Evolutionary conservation across 2,329 filamentous ascomycete species (phyloP), one percentile per base, ranked within the genome.

Genomic region (Biscogniauxia marginata): DNA sequence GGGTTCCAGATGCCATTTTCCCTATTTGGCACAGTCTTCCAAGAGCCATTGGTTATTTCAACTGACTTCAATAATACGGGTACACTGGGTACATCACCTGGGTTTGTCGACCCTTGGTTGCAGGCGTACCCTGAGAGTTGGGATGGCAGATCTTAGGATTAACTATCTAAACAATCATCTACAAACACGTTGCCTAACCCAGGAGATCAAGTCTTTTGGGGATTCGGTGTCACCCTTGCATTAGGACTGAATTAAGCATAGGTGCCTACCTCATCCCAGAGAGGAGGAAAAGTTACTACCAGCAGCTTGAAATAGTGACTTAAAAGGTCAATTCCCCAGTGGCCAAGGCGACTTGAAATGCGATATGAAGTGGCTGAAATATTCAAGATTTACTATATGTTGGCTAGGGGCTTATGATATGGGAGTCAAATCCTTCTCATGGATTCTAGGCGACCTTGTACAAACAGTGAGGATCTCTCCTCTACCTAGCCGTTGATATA

Each of bases 1-100:
- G 24, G 21, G 11, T 52, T 52, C 23, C 43, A 47, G 21, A 47
- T 52, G 43, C 50, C 50, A 9, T 52, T 52, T 22, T 46, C 30
- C 30, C 6, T 39, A 39, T 39, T 39, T 39, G 30, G 30, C 9
- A 8, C 30, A 9, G 30, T 39, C 30, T 39, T 39, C 30, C 30
- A 39, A 9, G 30, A 39, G 11, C 30, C 30, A 39, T 39, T 39
- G 30, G n/a, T 39, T 3, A 39, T 39, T 5, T 39, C 30, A 16
- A 16, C 30, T 2, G 30, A 39, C 6, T 39, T n/a, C 30, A 39
- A 39, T 39, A 39, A 39, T 16, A 11, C 30, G 30, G 30, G 30
- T 3, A 39, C 30, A 2, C 30, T 39, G 30, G 7, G 9, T n/a
- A 16, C 30, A 16, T 6, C 30, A n/a, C n/a, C 30, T 16, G 9